phyloP scores from a whole-genome alignment of 2,329 filamentous ascomycete species.

The Aspergillus sp. region DNA sequence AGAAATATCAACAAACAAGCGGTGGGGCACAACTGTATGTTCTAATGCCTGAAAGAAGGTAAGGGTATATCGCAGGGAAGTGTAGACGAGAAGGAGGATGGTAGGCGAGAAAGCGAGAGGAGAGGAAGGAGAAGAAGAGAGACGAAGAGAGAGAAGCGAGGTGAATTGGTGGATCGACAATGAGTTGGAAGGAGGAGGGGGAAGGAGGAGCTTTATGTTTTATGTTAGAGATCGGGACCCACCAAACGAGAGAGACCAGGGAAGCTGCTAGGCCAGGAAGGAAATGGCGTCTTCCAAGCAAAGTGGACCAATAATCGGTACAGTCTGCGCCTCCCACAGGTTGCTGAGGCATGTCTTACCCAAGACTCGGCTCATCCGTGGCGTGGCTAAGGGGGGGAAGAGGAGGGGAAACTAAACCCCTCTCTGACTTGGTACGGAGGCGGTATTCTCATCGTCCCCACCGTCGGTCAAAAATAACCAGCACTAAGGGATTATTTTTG shows the following conservation, averaged over 20 bases:
- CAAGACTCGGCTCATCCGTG: slow-evolving; percentile 13
- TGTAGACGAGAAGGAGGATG: no score
- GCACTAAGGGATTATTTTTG: no score
- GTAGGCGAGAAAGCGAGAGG: neutral
- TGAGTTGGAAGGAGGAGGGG: slow-evolving; percentile 14
- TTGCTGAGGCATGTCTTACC: slow-evolving; percentile 22
- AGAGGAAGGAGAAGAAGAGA: slow-evolving; percentile 5
- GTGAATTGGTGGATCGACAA: slow-evolving; percentile 15
- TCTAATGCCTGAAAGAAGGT: no score
- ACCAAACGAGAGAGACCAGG: slow-evolving; percentile 20
- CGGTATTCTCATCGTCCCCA: neutral
- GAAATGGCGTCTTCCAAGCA: slow-evolving; percentile 12
- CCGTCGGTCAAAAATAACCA: no score
- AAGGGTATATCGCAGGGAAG: neutral
- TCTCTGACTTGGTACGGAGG: neutral
- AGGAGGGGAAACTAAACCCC: neutral
- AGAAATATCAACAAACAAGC: no score
- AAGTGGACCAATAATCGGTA: slow-evolving; percentile 10
- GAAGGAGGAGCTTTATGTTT: slow-evolving; percentile 25
- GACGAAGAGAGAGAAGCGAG: slow-evolving; percentile 2
- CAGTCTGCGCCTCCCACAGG: slow-evolving; percentile 20
- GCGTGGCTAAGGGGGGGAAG: neutral
- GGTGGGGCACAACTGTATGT: no score
- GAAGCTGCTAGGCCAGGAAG: slow-evolving; percentile 21
- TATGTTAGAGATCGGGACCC: slow-evolving; percentile 26